Evolutionary conservation across 176 grass and related monocot genomes (phyloP).

Genomic region (Carex littledalei): DNA sequence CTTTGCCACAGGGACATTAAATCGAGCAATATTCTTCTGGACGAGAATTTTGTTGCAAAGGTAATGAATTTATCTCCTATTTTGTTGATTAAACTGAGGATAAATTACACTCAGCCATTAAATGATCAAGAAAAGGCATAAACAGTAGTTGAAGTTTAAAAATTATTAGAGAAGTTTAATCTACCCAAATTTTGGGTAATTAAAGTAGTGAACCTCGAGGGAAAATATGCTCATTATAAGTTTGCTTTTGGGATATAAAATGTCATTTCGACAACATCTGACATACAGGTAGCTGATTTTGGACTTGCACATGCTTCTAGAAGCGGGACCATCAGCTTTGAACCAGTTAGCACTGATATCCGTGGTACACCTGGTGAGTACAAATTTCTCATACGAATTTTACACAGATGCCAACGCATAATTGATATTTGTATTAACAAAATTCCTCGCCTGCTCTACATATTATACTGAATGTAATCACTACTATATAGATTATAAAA

Average conservation of each 20-base stretch:
- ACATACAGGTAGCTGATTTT: constrained; percentile 78
- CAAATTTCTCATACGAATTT: background rate
- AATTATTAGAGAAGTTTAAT: background rate
- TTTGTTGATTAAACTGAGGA: background rate
- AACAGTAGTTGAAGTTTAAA: background rate
- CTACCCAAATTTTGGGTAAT: background rate
- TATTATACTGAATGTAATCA: background rate
- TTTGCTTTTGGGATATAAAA: background rate
- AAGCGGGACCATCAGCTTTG: constrained; percentile 76
- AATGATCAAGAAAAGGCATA: background rate
- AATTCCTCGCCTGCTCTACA: background rate
- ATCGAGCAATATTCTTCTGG: constrained; percentile 96
- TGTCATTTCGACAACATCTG: background rate
- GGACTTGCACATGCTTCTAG: constrained; percentile 95
- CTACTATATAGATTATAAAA: background rate
- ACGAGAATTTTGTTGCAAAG: constrained; percentile 92
- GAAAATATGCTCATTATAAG: background rate
- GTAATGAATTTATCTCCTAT: constrained; percentile 21
- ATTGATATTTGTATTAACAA: background rate
- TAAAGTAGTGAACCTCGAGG: background rate
- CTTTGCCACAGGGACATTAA: constrained; percentile 97
- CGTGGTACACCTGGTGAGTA: constrained; percentile 79
- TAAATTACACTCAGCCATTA: background rate
- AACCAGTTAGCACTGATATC: constrained; percentile 91
- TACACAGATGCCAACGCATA: background rate